Base-by-base conservation (phyloP, 1,139 yeast species). In the Protomyces macrosporus region DNA sequence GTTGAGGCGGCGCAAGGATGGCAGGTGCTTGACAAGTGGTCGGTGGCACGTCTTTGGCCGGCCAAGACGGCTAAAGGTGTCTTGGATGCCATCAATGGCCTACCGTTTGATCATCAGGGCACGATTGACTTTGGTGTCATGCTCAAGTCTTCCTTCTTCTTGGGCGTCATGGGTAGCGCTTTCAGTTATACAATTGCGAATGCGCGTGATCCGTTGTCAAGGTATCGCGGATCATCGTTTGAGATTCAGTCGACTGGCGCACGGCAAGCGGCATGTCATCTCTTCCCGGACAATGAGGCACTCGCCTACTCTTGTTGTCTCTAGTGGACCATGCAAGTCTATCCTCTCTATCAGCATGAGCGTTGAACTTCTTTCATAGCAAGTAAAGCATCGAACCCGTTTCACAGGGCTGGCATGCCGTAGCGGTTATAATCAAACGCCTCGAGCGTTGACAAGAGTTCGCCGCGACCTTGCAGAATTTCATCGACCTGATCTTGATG, bases 401-500 rank as follows among this genome's bases (percentile, higher is more conserved):
- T n/a, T 42, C 48, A 42, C 32, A 9, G 6, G 32, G 12, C 4
- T 14, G 48, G 48, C 32, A 42, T 5, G 5, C 56, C 55, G 10
- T 58, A 58, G 12, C 30, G 32, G 9, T 39, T 51, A 48, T 50
- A 58, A 16, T 55, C 56, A 35, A 58, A 58, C 7, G 51, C 62
- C 36, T 51, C 56, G 16, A 58, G 45, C 33, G 50, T 36, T 6
- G 32, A 12, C 23, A 58, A 16, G 56, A 58, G 39, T 9, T 34
- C 36, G 6, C 62, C 62, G n/a, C 55, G 42, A 6, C 36, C 77
- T 6, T 82, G 83, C 59, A 85, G 74, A 53, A 82, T 78, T 10
- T 77, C 76, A 55, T 77, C 72, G 55, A 76, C 75, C 34, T 72
- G 74, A 35, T 79, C 79, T 36, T 77, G 72, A 57, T 87, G 74